Evolutionary conservation across 768 basidiomycete genomes (phyloP).

Genomic region (Amanita brunnescens): DNA sequence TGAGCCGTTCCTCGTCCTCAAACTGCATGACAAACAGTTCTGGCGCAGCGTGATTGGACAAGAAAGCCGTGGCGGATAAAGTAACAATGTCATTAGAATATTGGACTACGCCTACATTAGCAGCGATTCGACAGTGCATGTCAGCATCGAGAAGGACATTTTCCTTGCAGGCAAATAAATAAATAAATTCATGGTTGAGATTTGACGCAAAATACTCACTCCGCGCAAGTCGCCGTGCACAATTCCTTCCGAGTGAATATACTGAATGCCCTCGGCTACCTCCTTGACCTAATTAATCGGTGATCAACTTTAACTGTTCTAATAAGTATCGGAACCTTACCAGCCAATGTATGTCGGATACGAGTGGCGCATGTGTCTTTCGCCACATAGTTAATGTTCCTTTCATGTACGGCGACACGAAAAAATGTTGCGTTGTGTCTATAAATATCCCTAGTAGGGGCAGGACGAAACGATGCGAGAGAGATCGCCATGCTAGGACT

Average conservation of each 20-base stretch:
- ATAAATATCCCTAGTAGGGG: not conserved
- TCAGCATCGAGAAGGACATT: not conserved
- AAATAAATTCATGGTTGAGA: not conserved
- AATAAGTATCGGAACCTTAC: not conserved
- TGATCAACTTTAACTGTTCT: no score
- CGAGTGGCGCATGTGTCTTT: not conserved
- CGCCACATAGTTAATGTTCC: not conserved
- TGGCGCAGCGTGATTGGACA: not conserved
- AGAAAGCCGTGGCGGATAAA: not conserved
- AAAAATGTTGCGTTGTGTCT: not conserved
- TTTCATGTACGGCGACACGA: not conserved
- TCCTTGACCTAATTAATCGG: not conserved
- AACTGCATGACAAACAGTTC: not conserved
- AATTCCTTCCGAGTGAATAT: constrained; percentile 4
- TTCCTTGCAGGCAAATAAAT: not conserved
- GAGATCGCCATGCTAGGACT: not conserved
- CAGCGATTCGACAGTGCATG: not conserved
- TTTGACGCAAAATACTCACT: not conserved
- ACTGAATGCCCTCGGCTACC: constrained; percentile 1
- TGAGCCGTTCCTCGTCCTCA: no score
- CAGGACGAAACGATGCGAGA: not conserved
- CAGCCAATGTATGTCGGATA: not conserved
- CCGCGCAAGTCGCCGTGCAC: constrained; percentile 1
- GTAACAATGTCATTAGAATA: not conserved
- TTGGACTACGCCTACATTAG: not conserved